Conservation (phyloP, 225 moss, liverwort and hornwort species). For the Polytrichum formosum region DNA sequence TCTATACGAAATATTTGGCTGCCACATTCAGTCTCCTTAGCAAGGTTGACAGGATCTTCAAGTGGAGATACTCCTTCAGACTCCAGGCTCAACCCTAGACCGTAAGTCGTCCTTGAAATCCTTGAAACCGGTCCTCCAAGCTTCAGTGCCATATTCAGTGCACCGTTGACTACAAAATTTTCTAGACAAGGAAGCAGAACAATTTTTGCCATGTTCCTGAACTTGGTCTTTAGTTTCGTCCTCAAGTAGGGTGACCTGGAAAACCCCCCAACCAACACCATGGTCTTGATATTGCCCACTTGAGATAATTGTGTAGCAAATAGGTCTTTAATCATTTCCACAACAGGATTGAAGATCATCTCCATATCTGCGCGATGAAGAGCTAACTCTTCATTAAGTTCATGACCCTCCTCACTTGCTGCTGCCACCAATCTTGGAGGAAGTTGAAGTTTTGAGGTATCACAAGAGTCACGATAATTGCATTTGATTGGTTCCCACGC, state of each 20-base stretch:
- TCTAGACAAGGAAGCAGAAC: constrained; percentile 14
- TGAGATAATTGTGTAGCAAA: constrained; percentile 9
- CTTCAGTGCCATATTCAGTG: constrained; percentile 15
- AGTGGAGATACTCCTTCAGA: constrained; percentile 5
- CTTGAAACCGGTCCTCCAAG: constrained; percentile 12
- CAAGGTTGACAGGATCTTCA: not conserved
- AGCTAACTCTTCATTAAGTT: constrained; percentile 13
- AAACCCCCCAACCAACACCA: constrained; percentile 41
- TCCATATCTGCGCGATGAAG: constrained; percentile 4
- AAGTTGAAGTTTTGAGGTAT: not conserved
- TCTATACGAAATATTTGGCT: not conserved
- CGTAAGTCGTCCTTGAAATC: constrained; percentile 28
- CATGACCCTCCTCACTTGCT: not conserved
- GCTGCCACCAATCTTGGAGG: constrained; percentile 3
- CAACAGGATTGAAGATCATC: constrained; percentile 15
- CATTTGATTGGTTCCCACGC: constrained; percentile 27
- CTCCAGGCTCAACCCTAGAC: not conserved
- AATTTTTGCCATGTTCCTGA: not conserved
- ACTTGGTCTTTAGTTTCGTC: constrained; percentile 3
- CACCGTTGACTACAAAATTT: constrained; percentile 18
- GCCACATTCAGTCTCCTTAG: not conserved
- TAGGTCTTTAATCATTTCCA: constrained; percentile 9
- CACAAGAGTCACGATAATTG: not conserved
- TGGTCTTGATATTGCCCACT: constrained; percentile 3
- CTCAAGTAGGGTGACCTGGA: constrained; percentile 27